Percentiles rank a stretch among this genome's conserved stretches.
These are phyloP conservation scores for Hemileccinum impolitum DNA, from an alignment of 768 basidiomycete species.

Conservation along the genomic window DNA sequence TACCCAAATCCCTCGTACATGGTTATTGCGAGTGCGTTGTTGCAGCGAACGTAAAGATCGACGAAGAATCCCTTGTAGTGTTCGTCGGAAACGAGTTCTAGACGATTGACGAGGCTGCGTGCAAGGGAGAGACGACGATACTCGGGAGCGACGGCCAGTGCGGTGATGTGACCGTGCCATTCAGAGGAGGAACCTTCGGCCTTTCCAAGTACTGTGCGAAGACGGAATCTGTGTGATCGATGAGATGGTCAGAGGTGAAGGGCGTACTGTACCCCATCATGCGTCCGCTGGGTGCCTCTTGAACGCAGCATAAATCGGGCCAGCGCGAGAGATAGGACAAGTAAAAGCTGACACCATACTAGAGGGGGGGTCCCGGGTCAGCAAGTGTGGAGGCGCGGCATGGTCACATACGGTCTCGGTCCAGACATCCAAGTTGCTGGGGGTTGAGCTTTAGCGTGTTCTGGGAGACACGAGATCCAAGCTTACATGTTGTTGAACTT, in stretches of 20 bases:
- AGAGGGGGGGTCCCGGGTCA: background rate
- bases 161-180: slow-evolving; percentile 95
- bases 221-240: slow-evolving; percentile 3
- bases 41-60: slow-evolving; percentile 92
- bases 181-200: slow-evolving; percentile 75
- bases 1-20: slow-evolving; percentile 96
- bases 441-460: slow-evolving; percentile 7
- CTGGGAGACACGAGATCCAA: background rate
- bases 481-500: slow-evolving; percentile 88
- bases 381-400: slow-evolving; percentile 2
- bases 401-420: slow-evolving; percentile 83
- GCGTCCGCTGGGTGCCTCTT: slow-evolving; percentile 75
- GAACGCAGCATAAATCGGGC: slow-evolving; percentile 87
- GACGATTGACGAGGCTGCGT: slow-evolving; percentile 77
- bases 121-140: slow-evolving; percentile 89
- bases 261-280: slow-evolving; percentile 91
- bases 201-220: slow-evolving; percentile 79
- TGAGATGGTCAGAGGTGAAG: slow-evolving; percentile 3
- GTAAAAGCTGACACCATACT: slow-evolving; percentile 91
- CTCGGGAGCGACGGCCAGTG: slow-evolving; percentile 90
- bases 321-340: slow-evolving; percentile 84
- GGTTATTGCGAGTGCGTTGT: slow-evolving; percentile 75
- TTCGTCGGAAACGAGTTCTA: slow-evolving; percentile 83
- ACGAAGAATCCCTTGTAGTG: slow-evolving; percentile 86
- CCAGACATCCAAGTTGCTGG: slow-evolving; percentile 92